Evolutionary conservation across 164 flowering plant species (phyloP).

Genomic region (Akebia trifoliata): DNA sequence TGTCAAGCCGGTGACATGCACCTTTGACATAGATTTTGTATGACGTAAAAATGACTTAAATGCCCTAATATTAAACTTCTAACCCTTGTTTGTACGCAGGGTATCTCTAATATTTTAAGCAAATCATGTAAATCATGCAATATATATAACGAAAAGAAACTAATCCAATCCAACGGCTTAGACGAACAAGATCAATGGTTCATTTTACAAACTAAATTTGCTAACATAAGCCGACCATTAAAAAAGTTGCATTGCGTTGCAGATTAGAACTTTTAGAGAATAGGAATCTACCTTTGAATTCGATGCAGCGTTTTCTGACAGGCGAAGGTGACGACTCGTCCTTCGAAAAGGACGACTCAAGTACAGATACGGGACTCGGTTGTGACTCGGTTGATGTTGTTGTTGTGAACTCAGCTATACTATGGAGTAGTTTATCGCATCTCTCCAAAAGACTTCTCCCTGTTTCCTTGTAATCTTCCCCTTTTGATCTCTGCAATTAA

Average conservation of each 20-base stretch:
- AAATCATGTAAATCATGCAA: no score
- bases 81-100: no score
- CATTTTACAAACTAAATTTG: no score
- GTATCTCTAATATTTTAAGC: no score
- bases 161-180: no score
- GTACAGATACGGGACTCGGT: constrained; percentile 94
- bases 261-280: neutral
- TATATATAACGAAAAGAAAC: no score
- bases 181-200: no score
- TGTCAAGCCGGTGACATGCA: no score
- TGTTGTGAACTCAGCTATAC: constrained; percentile 71
- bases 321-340: constrained; percentile 82
- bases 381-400: constrained; percentile 47
- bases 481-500: constrained; percentile 38
- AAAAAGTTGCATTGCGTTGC: neutral
- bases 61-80: no score
- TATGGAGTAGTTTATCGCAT: constrained; percentile 79
- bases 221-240: constrained; percentile 1
- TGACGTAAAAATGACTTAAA: no score
- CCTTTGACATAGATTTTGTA: no score
- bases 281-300: constrained; percentile 43
- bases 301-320: constrained; percentile 55
- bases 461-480: constrained; percentile 53
- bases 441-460: constrained; percentile 72
- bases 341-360: constrained; percentile 71